phyloP scores from a whole-genome alignment of 148 eudicot species.

The Rhododendron molle region DNA sequence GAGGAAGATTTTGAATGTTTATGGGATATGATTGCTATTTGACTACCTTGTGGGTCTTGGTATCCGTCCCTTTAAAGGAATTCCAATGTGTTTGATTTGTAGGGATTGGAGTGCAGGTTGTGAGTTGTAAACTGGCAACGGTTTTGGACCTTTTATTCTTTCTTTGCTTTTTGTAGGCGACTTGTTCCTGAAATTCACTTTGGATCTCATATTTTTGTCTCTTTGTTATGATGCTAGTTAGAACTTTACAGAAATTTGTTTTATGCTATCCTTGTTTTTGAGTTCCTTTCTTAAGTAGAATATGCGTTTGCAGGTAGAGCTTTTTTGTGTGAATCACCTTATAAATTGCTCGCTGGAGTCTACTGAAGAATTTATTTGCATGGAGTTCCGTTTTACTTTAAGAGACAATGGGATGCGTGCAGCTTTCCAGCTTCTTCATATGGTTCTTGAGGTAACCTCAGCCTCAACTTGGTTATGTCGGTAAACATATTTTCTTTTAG shows the following conservation, averaged over 20 bases:
- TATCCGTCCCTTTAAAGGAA: background rate
- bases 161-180: background rate
- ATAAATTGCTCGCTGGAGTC: conserved; percentile 98
- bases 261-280: background rate
- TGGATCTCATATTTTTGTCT: background rate
- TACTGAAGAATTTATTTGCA: conserved; percentile 93
- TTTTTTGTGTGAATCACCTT: conserved; percentile 96
- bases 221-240: background rate
- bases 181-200: background rate
- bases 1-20: background rate
- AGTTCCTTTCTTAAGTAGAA: background rate
- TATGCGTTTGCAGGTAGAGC: conserved; percentile 71
- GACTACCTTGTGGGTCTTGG: background rate
- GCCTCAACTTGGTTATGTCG: background rate
- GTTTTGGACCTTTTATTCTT: background rate
- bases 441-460: conserved; percentile 91
- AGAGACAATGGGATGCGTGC: conserved; percentile 99
- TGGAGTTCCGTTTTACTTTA: conserved; percentile 98
- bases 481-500: background rate
- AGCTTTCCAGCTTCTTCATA: conserved; percentile 95
- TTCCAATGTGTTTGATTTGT: background rate
- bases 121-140: background rate
- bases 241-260: background rate
- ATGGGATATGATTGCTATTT: background rate
- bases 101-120: background rate